Conservation (phyloP, 768 basidiomycete genomes). For the Clathrus columnatus region DNA sequence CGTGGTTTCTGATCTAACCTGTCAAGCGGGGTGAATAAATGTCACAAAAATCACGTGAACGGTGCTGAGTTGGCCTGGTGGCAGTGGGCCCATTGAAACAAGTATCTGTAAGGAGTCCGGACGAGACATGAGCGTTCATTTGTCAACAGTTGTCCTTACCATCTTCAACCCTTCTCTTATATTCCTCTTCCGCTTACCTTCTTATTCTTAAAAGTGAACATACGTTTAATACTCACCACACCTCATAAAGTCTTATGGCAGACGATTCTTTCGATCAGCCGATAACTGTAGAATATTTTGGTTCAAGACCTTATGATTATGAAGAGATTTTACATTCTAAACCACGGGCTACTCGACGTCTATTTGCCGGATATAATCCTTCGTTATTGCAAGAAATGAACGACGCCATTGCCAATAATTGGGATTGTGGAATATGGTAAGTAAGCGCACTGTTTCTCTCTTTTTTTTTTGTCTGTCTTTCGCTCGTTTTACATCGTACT, state of each 20-base stretch:
- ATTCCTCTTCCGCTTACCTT: neutral
- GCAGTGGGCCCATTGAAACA: neutral
- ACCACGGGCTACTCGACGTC: neutral
- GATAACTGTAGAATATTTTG: neutral
- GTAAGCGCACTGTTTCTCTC: neutral
- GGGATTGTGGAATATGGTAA: slow-evolving; percentile 11
- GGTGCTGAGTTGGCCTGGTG: no score
- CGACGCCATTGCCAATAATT: slow-evolving; percentile 1
- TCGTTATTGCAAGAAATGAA: slow-evolving; percentile 1
- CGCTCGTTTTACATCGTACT: neutral
- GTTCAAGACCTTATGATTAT: neutral
- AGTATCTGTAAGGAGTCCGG: no score
- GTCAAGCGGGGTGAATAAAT: neutral
- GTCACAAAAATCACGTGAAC: neutral
- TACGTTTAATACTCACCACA: no score
- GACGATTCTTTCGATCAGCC: neutral
- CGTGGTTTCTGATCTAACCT: neutral
- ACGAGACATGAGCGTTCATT: neutral
- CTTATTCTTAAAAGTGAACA: no score
- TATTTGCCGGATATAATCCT: neutral
- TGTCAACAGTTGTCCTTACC: neutral
- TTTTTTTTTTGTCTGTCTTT: neutral
- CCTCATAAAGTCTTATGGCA: no score
- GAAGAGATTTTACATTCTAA: neutral
- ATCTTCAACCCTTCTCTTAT: neutral